Conservation (phyloP, 2,329 filamentous ascomycete genomes). For the Aspergillus bombycis region DNA sequence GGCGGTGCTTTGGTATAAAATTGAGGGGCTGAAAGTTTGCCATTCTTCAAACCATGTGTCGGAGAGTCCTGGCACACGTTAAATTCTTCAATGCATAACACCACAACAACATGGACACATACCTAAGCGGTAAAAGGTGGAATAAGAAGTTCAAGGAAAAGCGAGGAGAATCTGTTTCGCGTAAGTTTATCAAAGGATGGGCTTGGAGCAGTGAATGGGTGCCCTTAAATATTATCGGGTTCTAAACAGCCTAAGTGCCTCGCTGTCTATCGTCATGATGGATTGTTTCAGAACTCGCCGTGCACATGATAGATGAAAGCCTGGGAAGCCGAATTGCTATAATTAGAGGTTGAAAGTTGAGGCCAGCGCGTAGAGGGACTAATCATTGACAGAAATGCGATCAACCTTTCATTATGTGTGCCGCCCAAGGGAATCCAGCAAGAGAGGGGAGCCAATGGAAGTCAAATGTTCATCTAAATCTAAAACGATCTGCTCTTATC, state of each 20-base stretch:
- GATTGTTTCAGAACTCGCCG: slow-evolving; percentile 3
- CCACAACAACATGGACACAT: background rate
- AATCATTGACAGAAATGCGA: slow-evolving; percentile 1
- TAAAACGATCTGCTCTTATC: background rate
- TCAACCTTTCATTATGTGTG: slow-evolving; percentile 2
- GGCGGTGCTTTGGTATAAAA: slow-evolving; percentile 14
- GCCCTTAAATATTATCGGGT: slow-evolving; percentile 2
- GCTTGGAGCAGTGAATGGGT: background rate
- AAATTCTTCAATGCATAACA: background rate
- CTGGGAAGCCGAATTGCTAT: slow-evolving; percentile 5
- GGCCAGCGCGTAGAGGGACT: slow-evolving; percentile 4
- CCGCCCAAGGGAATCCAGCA: background rate
- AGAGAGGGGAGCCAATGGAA: slow-evolving; percentile 3
- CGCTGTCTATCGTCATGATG: slow-evolving; percentile 1
- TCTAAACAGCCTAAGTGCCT: background rate
- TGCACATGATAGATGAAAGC: background rate
- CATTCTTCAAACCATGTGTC: slow-evolving; percentile 3
- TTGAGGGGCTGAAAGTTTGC: slow-evolving; percentile 10
- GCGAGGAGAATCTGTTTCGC: background rate
- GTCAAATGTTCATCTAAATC: slow-evolving; percentile 1
- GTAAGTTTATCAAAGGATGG: background rate
- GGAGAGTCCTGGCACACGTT: background rate
- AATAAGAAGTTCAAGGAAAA: background rate
- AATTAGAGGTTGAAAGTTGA: slow-evolving; percentile 5
- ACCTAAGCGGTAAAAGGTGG: background rate